Percentiles rank a stretch among this genome's conserved stretches.
Conservation (phyloP, 208 protist genomes). For the Herpetomonas samuelpessoai region DNA sequence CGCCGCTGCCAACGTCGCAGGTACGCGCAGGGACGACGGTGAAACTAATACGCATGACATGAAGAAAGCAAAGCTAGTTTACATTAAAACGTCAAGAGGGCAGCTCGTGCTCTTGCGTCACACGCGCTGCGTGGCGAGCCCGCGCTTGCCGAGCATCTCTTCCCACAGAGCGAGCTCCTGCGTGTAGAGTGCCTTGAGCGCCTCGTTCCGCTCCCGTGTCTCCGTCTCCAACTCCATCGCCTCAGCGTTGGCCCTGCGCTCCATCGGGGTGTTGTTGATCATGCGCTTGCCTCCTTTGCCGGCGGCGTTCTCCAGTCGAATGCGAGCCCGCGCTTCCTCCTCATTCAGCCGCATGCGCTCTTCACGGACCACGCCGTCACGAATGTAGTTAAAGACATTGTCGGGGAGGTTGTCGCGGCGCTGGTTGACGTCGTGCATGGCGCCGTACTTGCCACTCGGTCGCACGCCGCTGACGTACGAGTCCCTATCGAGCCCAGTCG, state of each 20-base stretch:
- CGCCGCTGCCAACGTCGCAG: no score
- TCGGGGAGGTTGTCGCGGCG: slow-evolving; percentile 87
- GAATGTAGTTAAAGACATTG: slow-evolving; percentile 76
- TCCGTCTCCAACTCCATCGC: slow-evolving; percentile 28
- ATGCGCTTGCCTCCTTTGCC: slow-evolving; percentile 49
- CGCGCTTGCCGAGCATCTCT: slow-evolving; percentile 36
- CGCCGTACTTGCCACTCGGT: slow-evolving; percentile 54
- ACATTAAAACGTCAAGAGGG: background rate
- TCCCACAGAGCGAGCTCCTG: slow-evolving; percentile 64
- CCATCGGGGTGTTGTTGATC: slow-evolving; percentile 27
- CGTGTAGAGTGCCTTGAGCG: slow-evolving; percentile 63
- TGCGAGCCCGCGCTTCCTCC: slow-evolving; percentile 55
- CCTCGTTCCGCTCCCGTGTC: slow-evolving; percentile 40
- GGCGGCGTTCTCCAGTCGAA: slow-evolving; percentile 31
- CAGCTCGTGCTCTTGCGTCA: background rate
- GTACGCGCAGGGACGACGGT: no score
- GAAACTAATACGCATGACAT: no score
- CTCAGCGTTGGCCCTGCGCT: slow-evolving; percentile 29
- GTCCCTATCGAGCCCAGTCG: slow-evolving; percentile 77
- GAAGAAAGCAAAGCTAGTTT: slow-evolving; percentile 6
- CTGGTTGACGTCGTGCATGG: slow-evolving; percentile 71
- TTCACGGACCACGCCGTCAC: slow-evolving; percentile 67
- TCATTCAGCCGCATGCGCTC: slow-evolving; percentile 58
- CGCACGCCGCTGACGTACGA: slow-evolving; percentile 85
- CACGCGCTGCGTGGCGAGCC: slow-evolving; percentile 26